These are phyloP conservation scores for Nicotiana noctiflora DNA, from an alignment of 257 asterid species.

Conservation along the genomic window DNA sequence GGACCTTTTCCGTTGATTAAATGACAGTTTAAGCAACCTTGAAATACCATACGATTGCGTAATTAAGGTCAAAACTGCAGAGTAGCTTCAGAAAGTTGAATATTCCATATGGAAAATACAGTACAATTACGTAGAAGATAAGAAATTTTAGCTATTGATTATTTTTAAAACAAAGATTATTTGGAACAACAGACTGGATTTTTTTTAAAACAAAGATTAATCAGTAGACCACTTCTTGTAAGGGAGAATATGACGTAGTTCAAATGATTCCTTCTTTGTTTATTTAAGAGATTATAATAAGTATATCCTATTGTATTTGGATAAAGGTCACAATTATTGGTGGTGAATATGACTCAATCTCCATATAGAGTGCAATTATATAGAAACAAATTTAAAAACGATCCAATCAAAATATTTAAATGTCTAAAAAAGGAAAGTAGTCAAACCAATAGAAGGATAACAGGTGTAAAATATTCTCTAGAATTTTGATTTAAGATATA, in stretches of 20 bases:
- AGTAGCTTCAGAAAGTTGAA: too few species aligned
- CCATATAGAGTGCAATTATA: constrained; percentile 1
- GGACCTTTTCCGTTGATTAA: too few species aligned
- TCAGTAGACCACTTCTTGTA: background rate
- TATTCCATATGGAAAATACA: too few species aligned
- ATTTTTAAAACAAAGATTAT: too few species aligned
- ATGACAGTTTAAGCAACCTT: too few species aligned
- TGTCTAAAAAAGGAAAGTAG: background rate
- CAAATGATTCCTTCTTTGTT: background rate
- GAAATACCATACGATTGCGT: too few species aligned
- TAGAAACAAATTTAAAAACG: background rate
- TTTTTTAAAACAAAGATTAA: too few species aligned
- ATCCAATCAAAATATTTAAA: background rate
- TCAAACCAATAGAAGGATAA: constrained; percentile 3
- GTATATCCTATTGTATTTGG: background rate
- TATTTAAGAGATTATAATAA: background rate
- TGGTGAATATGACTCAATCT: constrained; percentile 11
- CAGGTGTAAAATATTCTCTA: background rate
- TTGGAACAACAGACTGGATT: too few species aligned
- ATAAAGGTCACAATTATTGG: background rate
- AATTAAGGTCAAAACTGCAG: too few species aligned
- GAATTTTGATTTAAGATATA: background rate
- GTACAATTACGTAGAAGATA: too few species aligned
- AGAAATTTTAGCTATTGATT: too few species aligned
- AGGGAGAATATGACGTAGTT: background rate